Conservation (phyloP, 805 yeast species). For the Kregervanrija fluxuum region DNA sequence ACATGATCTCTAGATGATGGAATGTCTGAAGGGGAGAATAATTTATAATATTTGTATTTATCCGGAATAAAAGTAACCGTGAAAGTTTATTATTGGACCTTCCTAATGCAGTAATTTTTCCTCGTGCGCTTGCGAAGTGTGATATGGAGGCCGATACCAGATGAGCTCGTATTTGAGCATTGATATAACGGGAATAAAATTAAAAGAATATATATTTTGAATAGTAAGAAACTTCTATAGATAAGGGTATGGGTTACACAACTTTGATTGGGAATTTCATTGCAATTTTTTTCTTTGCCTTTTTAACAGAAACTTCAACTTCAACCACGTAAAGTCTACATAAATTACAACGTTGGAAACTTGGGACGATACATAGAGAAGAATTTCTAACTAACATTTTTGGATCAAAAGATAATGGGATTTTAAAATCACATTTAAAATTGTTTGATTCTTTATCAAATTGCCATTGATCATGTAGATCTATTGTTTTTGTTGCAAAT, state of each 20-base stretch:
- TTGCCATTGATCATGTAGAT: constrained; percentile 8
- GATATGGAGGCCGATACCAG: too few relatives aligned
- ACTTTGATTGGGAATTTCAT: constrained; percentile 9
- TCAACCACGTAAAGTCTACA: constrained; percentile 10
- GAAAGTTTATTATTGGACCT: too few relatives aligned
- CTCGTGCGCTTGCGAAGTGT: too few relatives aligned
- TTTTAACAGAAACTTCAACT: constrained; percentile 7
- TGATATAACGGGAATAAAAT: too few relatives aligned
- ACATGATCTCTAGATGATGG: too few relatives aligned
- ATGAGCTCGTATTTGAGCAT: too few relatives aligned
- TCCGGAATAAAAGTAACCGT: too few relatives aligned
- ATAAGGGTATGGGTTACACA: neutral
- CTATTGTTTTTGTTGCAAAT: constrained; percentile 7
- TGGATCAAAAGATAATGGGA: constrained; percentile 5
- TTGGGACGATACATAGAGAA: constrained; percentile 8
- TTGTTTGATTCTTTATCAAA: constrained; percentile 1
- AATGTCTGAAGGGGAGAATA: too few relatives aligned
- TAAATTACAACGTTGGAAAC: constrained; percentile 13
- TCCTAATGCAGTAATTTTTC: too few relatives aligned
- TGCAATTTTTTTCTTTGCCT: constrained; percentile 4
- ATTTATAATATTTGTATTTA: too few relatives aligned
- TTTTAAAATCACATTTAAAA: constrained; percentile 5
- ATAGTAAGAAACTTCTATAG: too few relatives aligned
- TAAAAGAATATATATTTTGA: too few relatives aligned
- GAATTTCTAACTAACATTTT: constrained; percentile 2